Percentiles rank a stretch among this genome's conserved stretches.
phyloP scores from a whole-genome alignment of 1,284 basidiomycete genomes.

The Lignosus rhinocerotis region DNA sequence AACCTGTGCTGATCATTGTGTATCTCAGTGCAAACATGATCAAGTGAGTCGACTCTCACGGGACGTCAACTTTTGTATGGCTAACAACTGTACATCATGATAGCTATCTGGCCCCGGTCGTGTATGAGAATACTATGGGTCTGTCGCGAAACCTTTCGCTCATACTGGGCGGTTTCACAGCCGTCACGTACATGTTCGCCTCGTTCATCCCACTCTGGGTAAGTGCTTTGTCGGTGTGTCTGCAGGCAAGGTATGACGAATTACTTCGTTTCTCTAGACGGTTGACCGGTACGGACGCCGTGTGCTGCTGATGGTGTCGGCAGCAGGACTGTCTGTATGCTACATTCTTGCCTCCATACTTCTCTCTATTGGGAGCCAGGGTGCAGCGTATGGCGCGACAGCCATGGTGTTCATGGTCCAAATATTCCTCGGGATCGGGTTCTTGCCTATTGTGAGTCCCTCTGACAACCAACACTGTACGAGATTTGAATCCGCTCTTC shows the following conservation, averaged over 20 bases:
- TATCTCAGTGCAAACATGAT: conserved; percentile 19
- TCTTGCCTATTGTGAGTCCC: conserved; percentile 38
- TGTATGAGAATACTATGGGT: conserved; percentile 47
- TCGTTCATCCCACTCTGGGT: conserved; percentile 47
- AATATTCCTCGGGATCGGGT: conserved; percentile 40
- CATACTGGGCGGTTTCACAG: conserved; percentile 42
- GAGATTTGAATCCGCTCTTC: not conserved
- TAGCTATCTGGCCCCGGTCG: conserved; percentile 43
- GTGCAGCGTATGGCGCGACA: conserved; percentile 21
- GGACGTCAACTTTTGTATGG: no score
- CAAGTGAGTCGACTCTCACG: conserved; percentile 1
- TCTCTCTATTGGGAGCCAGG: conserved; percentile 15
- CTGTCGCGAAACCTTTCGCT: conserved; percentile 42
- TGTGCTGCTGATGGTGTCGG: conserved; percentile 41
- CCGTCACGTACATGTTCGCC: conserved; percentile 44
- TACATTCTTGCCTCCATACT: conserved; percentile 26
- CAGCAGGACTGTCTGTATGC: conserved; percentile 36
- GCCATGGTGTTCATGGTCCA: conserved; percentile 42
- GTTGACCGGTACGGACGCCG: conserved; percentile 43
- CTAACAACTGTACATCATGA: not conserved
- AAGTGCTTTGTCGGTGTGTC: not conserved
- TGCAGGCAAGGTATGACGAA: no score
- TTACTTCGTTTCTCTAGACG: conserved; percentile 30
- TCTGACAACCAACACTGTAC: not conserved
- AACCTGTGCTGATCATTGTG: not conserved